phyloP scores from a whole-genome alignment of 305 asterid species.

The Petunia hybrid region DNA sequence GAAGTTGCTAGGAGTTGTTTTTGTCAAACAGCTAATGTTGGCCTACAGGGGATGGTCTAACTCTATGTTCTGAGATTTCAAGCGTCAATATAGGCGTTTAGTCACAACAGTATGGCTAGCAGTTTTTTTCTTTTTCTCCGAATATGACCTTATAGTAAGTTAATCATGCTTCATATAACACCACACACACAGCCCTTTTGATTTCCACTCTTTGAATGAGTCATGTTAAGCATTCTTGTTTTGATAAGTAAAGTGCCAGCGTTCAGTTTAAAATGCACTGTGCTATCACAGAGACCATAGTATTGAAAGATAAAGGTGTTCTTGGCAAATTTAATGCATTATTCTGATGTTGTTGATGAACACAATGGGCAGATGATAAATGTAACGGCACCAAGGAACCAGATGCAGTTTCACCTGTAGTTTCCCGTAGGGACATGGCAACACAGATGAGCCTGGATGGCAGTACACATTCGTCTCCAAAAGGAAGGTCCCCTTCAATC shows the following conservation, averaged over 20 bases:
- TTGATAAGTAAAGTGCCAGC: neutral
- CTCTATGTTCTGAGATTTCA: neutral
- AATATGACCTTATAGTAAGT: neutral
- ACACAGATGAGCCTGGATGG: conserved; percentile 92
- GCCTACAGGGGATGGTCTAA: neutral
- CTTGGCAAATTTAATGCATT: neutral
- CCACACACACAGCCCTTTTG: neutral
- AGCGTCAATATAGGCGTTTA: neutral
- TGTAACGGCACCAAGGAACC: neutral
- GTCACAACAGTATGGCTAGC: neutral
- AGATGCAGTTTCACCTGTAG: conserved; percentile 37
- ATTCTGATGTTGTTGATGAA: neutral
- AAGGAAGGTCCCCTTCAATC: conserved; percentile 45
- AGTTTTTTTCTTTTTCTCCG: neutral
- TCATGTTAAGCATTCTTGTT: neutral
- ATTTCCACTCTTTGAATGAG: conserved; percentile 2
- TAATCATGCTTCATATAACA: neutral
- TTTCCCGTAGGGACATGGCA: conserved; percentile 76
- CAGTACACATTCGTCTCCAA: conserved; percentile 67
- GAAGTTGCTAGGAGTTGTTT: neutral
- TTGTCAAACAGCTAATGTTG: neutral
- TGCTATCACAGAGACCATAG: neutral
- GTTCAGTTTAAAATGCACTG: neutral
- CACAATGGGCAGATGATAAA: conserved; percentile 17
- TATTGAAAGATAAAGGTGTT: neutral